Evolutionary conservation across 2,329 filamentous ascomycete genomes (phyloP).

Genomic region (Metarhizium anisopliae): DNA sequence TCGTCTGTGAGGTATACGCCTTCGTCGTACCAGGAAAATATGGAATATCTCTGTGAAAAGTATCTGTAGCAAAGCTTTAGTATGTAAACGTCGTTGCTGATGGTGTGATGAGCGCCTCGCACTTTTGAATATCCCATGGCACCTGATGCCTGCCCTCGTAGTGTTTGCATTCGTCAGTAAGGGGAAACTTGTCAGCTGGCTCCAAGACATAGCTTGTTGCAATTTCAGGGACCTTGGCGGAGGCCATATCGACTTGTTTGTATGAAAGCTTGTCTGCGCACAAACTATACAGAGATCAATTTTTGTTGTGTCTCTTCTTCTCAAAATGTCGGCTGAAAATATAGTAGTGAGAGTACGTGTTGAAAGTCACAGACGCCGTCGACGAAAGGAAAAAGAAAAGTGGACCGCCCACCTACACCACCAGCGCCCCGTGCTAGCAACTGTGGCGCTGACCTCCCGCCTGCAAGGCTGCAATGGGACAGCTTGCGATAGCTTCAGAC

Average conservation of each 20-base stretch:
- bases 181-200: conserved; percentile 35
- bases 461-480: conserved; percentile 8
- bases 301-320: background rate
- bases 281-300: background rate
- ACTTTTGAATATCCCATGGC: conserved; percentile 81
- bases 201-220: conserved; percentile 23
- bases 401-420: background rate
- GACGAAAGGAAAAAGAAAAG: background rate
- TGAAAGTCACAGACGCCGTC: background rate
- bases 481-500: conserved; percentile 11
- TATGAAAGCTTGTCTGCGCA: background rate
- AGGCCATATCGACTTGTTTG: conserved; percentile 8
- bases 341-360: background rate
- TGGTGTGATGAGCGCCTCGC: conserved; percentile 13
- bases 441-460: conserved; percentile 6
- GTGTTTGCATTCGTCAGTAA: conserved; percentile 62
- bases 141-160: conserved; percentile 64
- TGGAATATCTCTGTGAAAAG: conserved; percentile 78
- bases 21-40: conserved; percentile 81
- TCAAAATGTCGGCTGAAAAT: background rate
- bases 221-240: conserved; percentile 6
- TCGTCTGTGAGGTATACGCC: conserved; percentile 87
- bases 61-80: conserved; percentile 49
- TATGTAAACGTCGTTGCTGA: background rate
- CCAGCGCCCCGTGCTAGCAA: background rate